These are phyloP conservation scores for Agrocybe praecox DNA, from an alignment of 768 basidiomycete genomes.

Conservation along the genomic window DNA sequence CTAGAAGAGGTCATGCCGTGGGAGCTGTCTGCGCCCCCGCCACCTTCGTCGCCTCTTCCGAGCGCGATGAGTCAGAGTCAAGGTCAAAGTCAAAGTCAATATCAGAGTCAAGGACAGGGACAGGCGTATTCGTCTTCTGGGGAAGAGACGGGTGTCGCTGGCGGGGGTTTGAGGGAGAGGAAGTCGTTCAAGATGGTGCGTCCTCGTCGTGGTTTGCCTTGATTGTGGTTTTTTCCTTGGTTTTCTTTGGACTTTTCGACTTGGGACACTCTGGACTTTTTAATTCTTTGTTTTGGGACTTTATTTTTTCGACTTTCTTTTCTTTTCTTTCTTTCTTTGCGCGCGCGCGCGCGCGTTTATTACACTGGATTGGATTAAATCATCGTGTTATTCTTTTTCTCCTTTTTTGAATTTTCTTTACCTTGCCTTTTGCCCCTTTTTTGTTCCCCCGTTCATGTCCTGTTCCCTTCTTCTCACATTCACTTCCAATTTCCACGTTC, in stretches of 20 bases:
- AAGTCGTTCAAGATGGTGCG: not conserved
- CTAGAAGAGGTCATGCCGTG: slow-evolving; percentile 36
- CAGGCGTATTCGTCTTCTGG: not conserved
- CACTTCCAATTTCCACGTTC: not conserved
- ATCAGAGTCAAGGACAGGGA: too few relatives aligned
- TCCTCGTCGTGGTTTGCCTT: not conserved
- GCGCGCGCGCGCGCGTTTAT: not conserved
- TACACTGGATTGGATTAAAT: too few relatives aligned
- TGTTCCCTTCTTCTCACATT: not conserved
- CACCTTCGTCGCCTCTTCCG: not conserved
- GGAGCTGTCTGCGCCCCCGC: slow-evolving; percentile 32
- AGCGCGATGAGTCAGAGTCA: not conserved
- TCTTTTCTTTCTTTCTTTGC: not conserved
- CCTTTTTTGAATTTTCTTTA: not conserved
- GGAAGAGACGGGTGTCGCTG: not conserved
- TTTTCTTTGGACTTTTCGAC: not conserved
- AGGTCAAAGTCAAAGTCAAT: too few relatives aligned
- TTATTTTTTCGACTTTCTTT: not conserved
- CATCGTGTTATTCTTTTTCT: not conserved
- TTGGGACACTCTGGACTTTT: not conserved
- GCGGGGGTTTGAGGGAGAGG: not conserved
- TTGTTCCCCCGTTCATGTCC: not conserved
- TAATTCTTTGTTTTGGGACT: not conserved
- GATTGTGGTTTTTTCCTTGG: not conserved
- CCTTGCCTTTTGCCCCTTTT: too few relatives aligned